Conservation (phyloP, 148 eudicot genomes). For the Rhododendron ovatum region DNA sequence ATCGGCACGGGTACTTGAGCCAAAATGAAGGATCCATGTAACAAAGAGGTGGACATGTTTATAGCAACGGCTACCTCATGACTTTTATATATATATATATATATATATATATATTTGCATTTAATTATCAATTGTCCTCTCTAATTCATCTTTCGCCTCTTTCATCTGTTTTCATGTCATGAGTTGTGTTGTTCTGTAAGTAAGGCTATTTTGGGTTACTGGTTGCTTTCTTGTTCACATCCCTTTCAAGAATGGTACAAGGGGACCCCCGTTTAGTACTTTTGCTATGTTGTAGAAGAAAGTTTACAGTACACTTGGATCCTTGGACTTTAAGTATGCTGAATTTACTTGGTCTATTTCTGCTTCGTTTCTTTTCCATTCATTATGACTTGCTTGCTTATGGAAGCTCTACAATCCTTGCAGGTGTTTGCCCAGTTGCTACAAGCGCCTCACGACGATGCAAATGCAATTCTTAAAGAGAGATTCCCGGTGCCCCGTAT, state of each 20-base stretch:
- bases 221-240: not conserved
- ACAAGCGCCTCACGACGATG: slow-evolving; percentile 83
- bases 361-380: not conserved
- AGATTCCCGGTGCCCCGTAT: slow-evolving; percentile 95
- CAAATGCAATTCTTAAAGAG: slow-evolving; percentile 57
- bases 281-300: not conserved
- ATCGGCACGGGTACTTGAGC: no score
- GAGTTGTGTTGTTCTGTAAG: not conserved
- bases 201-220: not conserved
- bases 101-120: not conserved
- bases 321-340: not conserved
- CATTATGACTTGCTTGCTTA: slow-evolving; percentile 4
- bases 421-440: slow-evolving; percentile 83
- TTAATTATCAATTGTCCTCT: not conserved
- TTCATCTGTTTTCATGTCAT: not conserved
- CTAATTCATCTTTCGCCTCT: not conserved
- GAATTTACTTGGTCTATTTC: not conserved
- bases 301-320: not conserved
- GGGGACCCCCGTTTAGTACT: not conserved
- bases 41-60: not conserved
- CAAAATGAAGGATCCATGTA: no score
- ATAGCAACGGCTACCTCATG: not conserved
- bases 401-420: slow-evolving; percentile 6
- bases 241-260: not conserved
- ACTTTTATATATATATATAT: not conserved